A percentile compares a stretch with the other conserved stretches of the same genome.
These are phyloP conservation scores for Closterium sp. DNA, from an alignment of 139 green algal species.

Conservation along the genomic window DNA sequence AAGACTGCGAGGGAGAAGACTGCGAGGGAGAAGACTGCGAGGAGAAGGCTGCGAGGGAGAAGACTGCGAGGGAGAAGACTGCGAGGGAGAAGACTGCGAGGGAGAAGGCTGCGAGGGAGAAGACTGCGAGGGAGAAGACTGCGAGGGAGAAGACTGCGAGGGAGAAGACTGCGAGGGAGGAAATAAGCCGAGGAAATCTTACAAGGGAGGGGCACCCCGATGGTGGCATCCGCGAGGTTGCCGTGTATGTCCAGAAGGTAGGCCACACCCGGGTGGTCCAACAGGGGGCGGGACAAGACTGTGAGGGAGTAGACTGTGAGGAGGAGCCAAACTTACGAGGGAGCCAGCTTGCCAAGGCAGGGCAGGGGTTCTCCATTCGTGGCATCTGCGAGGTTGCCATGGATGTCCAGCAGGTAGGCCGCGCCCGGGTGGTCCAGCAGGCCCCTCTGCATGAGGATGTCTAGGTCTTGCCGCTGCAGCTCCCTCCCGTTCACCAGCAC, in stretches of 20 bases:
- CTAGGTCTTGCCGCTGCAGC: conserved; percentile 28
- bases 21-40: too few species aligned
- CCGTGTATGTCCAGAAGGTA: conserved; percentile 25
- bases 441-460: conserved; percentile 15
- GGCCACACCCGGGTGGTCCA: not conserved
- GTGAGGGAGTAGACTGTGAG: not conserved
- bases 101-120: too few species aligned
- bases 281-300: not conserved
- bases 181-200: conserved; percentile 20
- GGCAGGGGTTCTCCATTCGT: not conserved
- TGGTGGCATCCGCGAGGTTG: conserved; percentile 1
- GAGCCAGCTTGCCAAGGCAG: conserved; percentile 27
- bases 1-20: too few species aligned
- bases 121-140: too few species aligned
- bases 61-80: too few species aligned
- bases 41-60: too few species aligned
- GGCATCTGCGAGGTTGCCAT: conserved; percentile 13
- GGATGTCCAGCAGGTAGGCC: conserved; percentile 24
- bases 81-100: too few species aligned
- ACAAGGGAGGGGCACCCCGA: not conserved
- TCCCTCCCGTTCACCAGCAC: conserved; percentile 38
- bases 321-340: conserved; percentile 22
- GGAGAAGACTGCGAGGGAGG: conserved; percentile 20
- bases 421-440: not conserved
- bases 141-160: not conserved